Percentiles rank a stretch among this genome's conserved stretches.
Conservation (phyloP, 2,329 filamentous ascomycete genomes). For the Phyllosticta capitalensis region DNA sequence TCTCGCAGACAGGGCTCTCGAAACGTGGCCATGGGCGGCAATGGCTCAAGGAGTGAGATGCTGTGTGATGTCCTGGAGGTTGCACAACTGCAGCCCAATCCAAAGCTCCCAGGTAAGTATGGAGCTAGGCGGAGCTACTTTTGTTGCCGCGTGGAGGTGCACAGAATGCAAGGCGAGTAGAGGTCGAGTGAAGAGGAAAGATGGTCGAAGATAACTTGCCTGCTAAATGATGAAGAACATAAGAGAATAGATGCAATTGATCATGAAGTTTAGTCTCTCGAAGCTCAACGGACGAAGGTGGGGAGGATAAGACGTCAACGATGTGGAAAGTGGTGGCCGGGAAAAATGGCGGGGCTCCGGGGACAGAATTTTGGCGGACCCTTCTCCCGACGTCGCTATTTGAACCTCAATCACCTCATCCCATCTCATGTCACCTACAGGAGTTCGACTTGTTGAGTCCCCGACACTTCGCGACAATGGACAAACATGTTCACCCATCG, state of each 20-base stretch:
- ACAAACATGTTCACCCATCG: background rate
- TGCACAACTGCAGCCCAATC: background rate
- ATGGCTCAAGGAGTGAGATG: background rate
- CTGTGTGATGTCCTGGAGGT: background rate
- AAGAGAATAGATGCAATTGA: background rate
- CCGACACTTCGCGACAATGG: too few species aligned
- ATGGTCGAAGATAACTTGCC: background rate
- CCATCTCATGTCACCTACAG: background rate
- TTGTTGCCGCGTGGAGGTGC: background rate
- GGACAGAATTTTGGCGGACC: background rate
- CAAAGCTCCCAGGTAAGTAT: background rate
- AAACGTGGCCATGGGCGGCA: background rate
- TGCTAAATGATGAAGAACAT: background rate
- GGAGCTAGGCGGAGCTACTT: background rate
- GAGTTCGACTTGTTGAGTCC: background rate
- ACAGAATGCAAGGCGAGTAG: background rate
- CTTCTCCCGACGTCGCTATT: background rate
- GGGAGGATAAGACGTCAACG: background rate
- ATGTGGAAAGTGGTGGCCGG: background rate
- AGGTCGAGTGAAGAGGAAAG: background rate
- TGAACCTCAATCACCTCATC: background rate
- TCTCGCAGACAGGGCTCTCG: slow-evolving; percentile 23
- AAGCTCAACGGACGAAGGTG: background rate
- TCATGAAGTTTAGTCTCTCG: background rate
- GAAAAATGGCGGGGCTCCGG: background rate